Conservation (phyloP, 2,329 filamentous ascomycete genomes). For the Venturiaceae sp. region DNA sequence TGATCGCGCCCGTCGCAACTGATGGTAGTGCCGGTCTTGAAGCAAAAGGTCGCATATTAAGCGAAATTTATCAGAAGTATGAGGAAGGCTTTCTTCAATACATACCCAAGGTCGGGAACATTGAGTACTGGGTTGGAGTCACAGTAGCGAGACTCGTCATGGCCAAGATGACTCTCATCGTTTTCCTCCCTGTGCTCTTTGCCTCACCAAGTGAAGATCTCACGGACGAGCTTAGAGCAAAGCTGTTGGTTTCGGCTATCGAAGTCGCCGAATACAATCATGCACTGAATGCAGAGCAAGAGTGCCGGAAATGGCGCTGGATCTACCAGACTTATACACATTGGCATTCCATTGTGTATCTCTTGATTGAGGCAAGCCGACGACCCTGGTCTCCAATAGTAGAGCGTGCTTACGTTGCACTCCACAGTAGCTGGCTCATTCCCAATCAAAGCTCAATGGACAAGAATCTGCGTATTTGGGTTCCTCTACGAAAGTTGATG, state of each 20-base stretch:
- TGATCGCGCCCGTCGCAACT: conserved; percentile 24
- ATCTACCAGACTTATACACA: conserved; percentile 15
- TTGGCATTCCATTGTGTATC: conserved; percentile 14
- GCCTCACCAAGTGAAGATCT: conserved; percentile 10
- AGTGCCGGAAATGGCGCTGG: conserved; percentile 14
- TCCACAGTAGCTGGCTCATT: conserved; percentile 31
- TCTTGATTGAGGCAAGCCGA: conserved; percentile 12
- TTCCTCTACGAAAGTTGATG: conserved; percentile 24
- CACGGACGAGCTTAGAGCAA: conserved; percentile 30
- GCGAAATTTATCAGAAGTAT: conserved; percentile 34
- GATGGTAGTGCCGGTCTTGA: conserved; percentile 25
- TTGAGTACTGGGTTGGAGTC: conserved; percentile 29
- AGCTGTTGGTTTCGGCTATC: conserved; percentile 40
- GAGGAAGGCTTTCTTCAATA: conserved; percentile 35
- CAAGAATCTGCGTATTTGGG: conserved; percentile 24
- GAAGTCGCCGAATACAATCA: conserved; percentile 39
- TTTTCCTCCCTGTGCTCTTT: conserved; percentile 11
- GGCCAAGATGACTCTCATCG: conserved; percentile 38
- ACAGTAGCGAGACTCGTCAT: conserved; percentile 39
- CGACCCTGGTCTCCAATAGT: conserved; percentile 12
- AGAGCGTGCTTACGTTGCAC: conserved; percentile 14
- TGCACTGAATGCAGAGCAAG: conserved; percentile 11
- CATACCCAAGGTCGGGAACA: conserved; percentile 16
- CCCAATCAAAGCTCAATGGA: conserved; percentile 20
- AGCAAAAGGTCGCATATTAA: conserved; percentile 35